phyloP scores from a whole-genome alignment of 768 basidiomycete species.

The Wakefieldia striispora region DNA sequence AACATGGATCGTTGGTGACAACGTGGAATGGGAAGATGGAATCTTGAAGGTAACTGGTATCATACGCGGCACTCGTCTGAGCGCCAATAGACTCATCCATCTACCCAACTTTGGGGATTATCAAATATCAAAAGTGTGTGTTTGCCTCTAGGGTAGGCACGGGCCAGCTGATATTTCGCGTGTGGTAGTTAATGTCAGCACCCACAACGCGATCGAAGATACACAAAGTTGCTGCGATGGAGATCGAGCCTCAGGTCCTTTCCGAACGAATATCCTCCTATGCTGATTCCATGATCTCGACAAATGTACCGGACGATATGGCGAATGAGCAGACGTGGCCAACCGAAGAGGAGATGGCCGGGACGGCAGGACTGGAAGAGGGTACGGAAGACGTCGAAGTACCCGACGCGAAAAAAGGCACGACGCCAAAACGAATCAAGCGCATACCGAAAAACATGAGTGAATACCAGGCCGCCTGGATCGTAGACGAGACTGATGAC shows the following conservation, averaged over 20 bases:
- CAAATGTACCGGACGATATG: constrained; percentile 85
- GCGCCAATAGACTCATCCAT: constrained; percentile 83
- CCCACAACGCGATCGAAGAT: constrained; percentile 39
- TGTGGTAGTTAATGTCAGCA: constrained; percentile 65
- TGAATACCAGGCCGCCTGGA: constrained; percentile 97
- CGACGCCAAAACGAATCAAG: constrained; percentile 78
- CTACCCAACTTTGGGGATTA: constrained; percentile 88
- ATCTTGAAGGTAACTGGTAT: constrained; percentile 76
- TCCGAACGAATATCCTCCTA: constrained; percentile 61
- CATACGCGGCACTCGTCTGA: constrained; percentile 73
- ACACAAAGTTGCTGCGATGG: constrained; percentile 50
- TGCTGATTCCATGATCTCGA: constrained; percentile 84
- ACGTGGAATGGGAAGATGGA: constrained; percentile 60
- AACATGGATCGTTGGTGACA: constrained; percentile 72
- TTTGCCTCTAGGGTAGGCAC: not conserved
- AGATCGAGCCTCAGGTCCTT: constrained; percentile 58
- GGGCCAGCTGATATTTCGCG: not conserved
- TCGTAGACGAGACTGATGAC: constrained; percentile 77
- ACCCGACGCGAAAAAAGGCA: constrained; percentile 66
- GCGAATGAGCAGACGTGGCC: constrained; percentile 99
- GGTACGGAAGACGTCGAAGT: constrained; percentile 29
- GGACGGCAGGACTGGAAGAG: constrained; percentile 23
- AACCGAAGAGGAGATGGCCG: constrained; percentile 91
- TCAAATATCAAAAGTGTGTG: constrained; percentile 70
- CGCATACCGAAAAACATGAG: constrained; percentile 93